phyloP scores from a whole-genome alignment of 2,329 filamentous ascomycete species.

The Trichothecium roseum region DNA sequence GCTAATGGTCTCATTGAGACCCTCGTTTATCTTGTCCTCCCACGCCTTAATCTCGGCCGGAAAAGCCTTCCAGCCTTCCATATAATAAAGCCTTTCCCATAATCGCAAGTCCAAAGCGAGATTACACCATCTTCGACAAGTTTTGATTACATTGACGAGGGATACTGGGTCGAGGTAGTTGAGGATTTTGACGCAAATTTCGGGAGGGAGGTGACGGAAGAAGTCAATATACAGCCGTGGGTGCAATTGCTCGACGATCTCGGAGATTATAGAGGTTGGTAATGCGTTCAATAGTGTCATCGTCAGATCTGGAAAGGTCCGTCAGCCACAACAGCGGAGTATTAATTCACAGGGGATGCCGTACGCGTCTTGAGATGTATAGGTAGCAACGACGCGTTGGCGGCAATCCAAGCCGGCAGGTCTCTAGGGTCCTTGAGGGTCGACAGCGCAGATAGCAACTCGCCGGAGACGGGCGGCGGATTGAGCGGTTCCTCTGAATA shows the following conservation, averaged over 20 bases:
- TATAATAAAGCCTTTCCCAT: slow-evolving; percentile 74
- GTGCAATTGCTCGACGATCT: slow-evolving; percentile 70
- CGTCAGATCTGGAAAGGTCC: slow-evolving; percentile 53
- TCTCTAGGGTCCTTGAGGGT: slow-evolving; percentile 29
- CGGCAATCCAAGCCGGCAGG: slow-evolving; percentile 37
- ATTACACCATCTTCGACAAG: slow-evolving; percentile 73
- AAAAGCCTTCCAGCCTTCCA: slow-evolving; percentile 78
- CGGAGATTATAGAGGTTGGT: slow-evolving; percentile 67
- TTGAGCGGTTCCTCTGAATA: slow-evolving; percentile 69
- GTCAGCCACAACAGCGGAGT: slow-evolving; percentile 6
- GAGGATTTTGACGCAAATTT: slow-evolving; percentile 84
- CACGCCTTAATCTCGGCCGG: slow-evolving; percentile 53
- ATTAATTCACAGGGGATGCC: slow-evolving; percentile 9
- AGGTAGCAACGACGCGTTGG: slow-evolving; percentile 38
- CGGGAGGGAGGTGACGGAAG: slow-evolving; percentile 71
- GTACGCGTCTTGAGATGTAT: slow-evolving; percentile 38
- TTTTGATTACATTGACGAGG: slow-evolving; percentile 65
- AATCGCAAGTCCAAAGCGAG: slow-evolving; percentile 74
- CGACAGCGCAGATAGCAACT: slow-evolving; percentile 20
- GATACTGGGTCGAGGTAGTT: slow-evolving; percentile 75
- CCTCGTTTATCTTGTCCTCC: slow-evolving; percentile 48
- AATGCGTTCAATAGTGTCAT: slow-evolving; percentile 69
- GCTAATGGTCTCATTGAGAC: slow-evolving; percentile 23
- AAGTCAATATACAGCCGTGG: slow-evolving; percentile 91
- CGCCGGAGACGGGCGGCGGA: slow-evolving; percentile 20